phyloP scores from a whole-genome alignment of 2,329 filamentous ascomycete genomes.

The Botrytis cinerea region DNA sequence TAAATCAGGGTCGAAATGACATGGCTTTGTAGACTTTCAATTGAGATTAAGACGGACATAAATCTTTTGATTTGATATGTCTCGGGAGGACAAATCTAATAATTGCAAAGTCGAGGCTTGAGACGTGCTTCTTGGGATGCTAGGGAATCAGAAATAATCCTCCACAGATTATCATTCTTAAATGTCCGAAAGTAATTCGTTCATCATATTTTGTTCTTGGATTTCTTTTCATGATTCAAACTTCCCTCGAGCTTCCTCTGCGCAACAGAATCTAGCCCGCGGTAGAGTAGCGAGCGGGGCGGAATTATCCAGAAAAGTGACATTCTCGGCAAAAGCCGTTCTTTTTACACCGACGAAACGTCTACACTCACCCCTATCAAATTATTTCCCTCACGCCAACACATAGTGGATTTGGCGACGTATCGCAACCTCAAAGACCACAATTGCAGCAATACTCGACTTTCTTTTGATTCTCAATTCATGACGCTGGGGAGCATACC shows the following conservation, averaged over 20 bases:
- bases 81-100: not conserved
- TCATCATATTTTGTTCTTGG: not conserved
- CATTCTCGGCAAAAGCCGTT: constrained; percentile 2
- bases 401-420: constrained; percentile 38
- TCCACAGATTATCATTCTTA: fast-evolving
- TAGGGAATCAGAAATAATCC: not conserved
- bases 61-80: not conserved
- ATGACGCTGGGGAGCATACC: constrained; percentile 43
- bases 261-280: not conserved
- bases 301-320: not conserved
- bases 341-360: not conserved
- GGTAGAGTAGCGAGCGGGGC: not conserved
- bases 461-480: constrained; percentile 38
- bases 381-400: constrained; percentile 4
- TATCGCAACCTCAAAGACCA: constrained; percentile 32
- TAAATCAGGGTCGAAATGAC: not conserved
- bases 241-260: not conserved
- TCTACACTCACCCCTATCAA: constrained; percentile 5
- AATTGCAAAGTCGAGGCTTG: too few species aligned
- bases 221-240: too few species aligned
- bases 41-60: not conserved
- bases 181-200: not conserved
- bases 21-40: not conserved
- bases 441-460: constrained; percentile 24
- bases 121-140: too few species aligned